phyloP scores from a whole-genome alignment of 2,329 filamentous ascomycete genomes.

The Pestalotiopsis sp. region DNA sequence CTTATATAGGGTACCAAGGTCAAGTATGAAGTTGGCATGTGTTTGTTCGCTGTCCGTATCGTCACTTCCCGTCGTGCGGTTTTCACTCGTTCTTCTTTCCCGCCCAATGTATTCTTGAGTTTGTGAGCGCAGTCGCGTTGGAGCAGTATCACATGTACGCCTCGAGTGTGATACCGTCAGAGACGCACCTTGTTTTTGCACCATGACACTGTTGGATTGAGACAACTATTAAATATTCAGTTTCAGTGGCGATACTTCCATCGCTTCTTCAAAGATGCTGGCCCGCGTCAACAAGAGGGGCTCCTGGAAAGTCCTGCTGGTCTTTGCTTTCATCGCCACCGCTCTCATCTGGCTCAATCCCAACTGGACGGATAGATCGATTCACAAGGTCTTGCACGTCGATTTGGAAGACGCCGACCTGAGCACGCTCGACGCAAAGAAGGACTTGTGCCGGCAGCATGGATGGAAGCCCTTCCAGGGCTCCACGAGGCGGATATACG shows the following conservation, averaged over 20 bases:
- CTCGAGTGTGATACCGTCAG: background rate
- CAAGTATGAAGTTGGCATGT: background rate
- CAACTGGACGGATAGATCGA: conserved; percentile 29
- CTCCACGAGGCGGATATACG: conserved; percentile 56
- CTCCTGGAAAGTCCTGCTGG: conserved; percentile 19
- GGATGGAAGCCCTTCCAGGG: conserved; percentile 39
- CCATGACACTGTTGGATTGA: background rate
- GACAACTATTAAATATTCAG: too few species aligned
- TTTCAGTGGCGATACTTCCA: background rate
- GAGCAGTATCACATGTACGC: background rate
- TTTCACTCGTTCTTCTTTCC: background rate
- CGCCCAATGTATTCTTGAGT: background rate
- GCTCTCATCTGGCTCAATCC: conserved; percentile 32
- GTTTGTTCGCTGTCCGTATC: background rate
- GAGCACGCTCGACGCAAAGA: conserved; percentile 21
- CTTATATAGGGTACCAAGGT: background rate
- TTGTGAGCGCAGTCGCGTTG: background rate
- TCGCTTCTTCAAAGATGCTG: background rate
- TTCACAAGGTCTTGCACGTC: conserved; percentile 29
- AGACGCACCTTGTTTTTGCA: background rate
- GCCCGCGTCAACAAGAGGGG: conserved; percentile 9
- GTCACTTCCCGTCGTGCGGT: background rate
- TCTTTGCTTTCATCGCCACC: conserved; percentile 18
- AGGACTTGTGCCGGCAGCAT: conserved; percentile 36
- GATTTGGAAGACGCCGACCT: conserved; percentile 22